Percentiles rank a stretch among this genome's conserved stretches.
phyloP scores from a whole-genome alignment of 345 rosid species.

The Conringia planisiliqua region DNA sequence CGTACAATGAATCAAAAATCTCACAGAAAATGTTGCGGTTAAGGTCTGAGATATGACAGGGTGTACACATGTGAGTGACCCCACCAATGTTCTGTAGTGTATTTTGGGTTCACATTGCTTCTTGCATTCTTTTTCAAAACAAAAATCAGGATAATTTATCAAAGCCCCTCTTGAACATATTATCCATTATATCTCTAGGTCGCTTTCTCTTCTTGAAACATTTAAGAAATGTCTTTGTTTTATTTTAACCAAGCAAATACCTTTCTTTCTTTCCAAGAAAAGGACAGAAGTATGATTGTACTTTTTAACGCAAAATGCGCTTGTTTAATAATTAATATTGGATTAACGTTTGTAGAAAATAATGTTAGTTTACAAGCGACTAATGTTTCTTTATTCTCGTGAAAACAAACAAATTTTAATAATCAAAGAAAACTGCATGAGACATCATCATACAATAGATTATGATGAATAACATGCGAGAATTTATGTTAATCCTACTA shows the following conservation, averaged over 20 bases:
- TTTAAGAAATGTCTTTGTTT: background rate
- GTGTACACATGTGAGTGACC: slow-evolving; percentile 35
- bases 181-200: background rate
- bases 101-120: slow-evolving; percentile 14
- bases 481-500: background rate
- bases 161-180: background rate
- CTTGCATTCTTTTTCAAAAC: background rate
- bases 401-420: too few species aligned
- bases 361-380: too few species aligned
- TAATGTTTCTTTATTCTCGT: too few species aligned
- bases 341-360: background rate
- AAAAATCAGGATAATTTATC: background rate
- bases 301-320: background rate
- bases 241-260: background rate
- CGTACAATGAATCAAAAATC: slow-evolving; percentile 5
- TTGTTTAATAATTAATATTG: background rate
- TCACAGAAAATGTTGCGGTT: background rate
- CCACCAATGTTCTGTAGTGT: slow-evolving; percentile 16
- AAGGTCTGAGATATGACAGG: slow-evolving; percentile 24
- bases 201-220: background rate
- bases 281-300: background rate
- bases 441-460: slow-evolving; percentile 5
- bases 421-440: background rate
- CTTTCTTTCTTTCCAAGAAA: slow-evolving; percentile 21
- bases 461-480: slow-evolving; percentile 3